Percentiles rank a stretch among this genome's conserved stretches.
These are phyloP conservation scores for Cercospora nicotianae DNA, from an alignment of 2,329 filamentous ascomycete species.

Conservation along the genomic window DNA sequence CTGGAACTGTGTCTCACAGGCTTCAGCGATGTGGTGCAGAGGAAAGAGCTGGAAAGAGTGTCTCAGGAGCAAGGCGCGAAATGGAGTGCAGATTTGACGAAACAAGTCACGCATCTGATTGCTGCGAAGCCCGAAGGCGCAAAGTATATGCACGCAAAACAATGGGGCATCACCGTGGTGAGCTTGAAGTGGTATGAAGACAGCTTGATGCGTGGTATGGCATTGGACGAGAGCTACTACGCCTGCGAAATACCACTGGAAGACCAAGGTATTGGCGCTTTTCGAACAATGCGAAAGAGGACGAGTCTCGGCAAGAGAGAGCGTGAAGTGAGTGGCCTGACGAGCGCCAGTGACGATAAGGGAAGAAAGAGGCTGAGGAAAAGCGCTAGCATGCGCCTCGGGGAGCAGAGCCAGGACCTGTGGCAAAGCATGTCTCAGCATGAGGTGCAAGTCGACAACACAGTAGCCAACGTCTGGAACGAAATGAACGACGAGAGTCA, in stretches of 20 bases:
- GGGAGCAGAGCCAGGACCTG: constrained; percentile 75
- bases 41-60: constrained; percentile 68
- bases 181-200: constrained; percentile 82
- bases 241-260: constrained; percentile 69
- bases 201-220: constrained; percentile 82
- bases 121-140: constrained; percentile 75
- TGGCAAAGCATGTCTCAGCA: constrained; percentile 79
- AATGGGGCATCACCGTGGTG: constrained; percentile 79
- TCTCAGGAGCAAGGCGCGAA: constrained; percentile 72
- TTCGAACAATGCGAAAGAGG: constrained; percentile 44
- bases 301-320: constrained; percentile 58
- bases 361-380: constrained; percentile 80
- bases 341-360: constrained; percentile 10
- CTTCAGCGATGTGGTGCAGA: constrained; percentile 65
- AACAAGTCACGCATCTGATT: constrained; percentile 82
- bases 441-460: constrained; percentile 29
- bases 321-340: constrained; percentile 44
- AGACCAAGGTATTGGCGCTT: constrained; percentile 75
- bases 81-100: constrained; percentile 86
- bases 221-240: constrained; percentile 82
- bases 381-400: constrained; percentile 80
- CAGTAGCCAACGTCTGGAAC: constrained; percentile 30
- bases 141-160: constrained; percentile 84
- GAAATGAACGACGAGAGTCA: constrained; percentile 25
- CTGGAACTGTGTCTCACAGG: constrained; percentile 69